Evolutionary conservation across 495 filamentous ascomycete species (phyloP), one percentile per base, ranked within the genome.

Genomic region (Haplographium delicatum): DNA sequence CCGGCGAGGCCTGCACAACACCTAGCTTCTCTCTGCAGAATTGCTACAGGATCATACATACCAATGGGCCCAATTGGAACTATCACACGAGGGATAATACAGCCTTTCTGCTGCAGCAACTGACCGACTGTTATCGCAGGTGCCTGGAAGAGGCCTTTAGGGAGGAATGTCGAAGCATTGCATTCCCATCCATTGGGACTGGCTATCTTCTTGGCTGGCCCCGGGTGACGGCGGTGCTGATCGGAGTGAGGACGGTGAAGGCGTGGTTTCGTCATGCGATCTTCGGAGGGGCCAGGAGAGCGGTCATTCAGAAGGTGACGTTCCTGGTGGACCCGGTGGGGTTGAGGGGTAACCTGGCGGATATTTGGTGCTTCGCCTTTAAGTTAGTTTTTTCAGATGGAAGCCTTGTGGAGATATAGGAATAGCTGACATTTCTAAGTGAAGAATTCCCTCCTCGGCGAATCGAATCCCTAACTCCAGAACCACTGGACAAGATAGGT

Each of bases 51-150:
- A 44, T 44, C 9, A 44, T 44, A 5, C 42, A 44, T 24, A 26
- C 25, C 9, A 28, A 44, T 10, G 42, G 42, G 42, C 42, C 42
- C 2, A 24, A 31, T 19, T 44, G n/a, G 16, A 6, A 8, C 4
- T 7, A 4, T 0, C 16, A 26, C 5, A 44, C 4, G 26, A 8
- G 15, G 7, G 8, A 1, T 28, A 16, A 3, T 7, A 30, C 19
- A 5, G 25, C 42, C 15, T 15, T 44, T 26, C 8, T 44, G 26
- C 28, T 18, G 20, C 42, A 44, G 42, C 42, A 31, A 19, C 15
- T 44, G 42, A 26, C 26, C 15, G 42, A 44, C 31, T 44, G 42
- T n/a, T 44, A 44, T 44, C 42, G 42, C 4, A 15, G 42, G 26
- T 15, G 11, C 11, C 20, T 44, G 15, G 42, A 44, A 13, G 42